Conservation (phyloP, 2,329 filamentous ascomycete species). For the Talaromyces amestolkiae region DNA sequence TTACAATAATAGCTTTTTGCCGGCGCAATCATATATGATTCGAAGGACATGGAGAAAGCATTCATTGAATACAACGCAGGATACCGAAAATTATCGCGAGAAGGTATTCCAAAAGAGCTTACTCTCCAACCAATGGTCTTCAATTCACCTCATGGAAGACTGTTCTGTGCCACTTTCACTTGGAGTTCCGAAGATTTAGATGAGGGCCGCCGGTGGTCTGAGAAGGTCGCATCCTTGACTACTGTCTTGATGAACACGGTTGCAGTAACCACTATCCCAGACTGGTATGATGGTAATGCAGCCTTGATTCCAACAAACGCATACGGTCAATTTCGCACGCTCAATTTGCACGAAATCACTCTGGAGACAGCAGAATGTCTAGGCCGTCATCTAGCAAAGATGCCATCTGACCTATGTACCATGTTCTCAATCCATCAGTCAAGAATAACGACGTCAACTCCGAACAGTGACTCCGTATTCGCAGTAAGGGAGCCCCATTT, state of each 20-base stretch:
- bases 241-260: conserved; percentile 15
- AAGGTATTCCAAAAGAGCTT: conserved; percentile 22
- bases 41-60: conserved; percentile 28
- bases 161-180: conserved; percentile 28
- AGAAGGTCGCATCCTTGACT: conserved; percentile 21
- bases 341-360: conserved; percentile 28
- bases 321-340: conserved; percentile 14
- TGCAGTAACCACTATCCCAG: conserved; percentile 19
- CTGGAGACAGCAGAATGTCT: conserved; percentile 28
- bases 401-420: conserved; percentile 27
- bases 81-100: conserved; percentile 19
- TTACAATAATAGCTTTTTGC: conserved; percentile 21
- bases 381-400: conserved; percentile 23
- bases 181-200: conserved; percentile 37
- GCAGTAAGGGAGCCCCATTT: conserved; percentile 34
- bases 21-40: conserved; percentile 34
- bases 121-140: conserved; percentile 28
- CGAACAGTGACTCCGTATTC: conserved; percentile 27
- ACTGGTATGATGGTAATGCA: conserved; percentile 23
- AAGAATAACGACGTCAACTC: conserved; percentile 15
- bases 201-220: conserved; percentile 29
- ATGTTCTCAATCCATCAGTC: conserved; percentile 34
- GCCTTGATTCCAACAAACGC: conserved; percentile 16
- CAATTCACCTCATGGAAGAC: conserved; percentile 32
- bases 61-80: conserved; percentile 25